A percentile compares a stretch with the other conserved stretches of the same genome.
phyloP scores from a whole-genome alignment of 768 basidiomycete genomes.

The Cystobasidium tubakii region DNA sequence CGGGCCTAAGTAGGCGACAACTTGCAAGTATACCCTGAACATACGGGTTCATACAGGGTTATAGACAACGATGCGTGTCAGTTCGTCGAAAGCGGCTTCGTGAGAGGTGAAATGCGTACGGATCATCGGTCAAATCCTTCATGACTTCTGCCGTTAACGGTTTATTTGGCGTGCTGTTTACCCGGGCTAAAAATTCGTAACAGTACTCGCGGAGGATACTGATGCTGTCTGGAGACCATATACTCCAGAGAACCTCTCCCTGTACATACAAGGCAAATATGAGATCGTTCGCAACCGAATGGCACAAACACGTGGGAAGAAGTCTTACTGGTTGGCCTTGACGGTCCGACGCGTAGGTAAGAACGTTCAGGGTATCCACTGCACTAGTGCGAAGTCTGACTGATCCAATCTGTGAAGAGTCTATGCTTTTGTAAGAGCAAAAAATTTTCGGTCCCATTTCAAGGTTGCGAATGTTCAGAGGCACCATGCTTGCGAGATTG shows the following conservation, averaged over 20 bases:
- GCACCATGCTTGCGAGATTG: conserved; percentile 86
- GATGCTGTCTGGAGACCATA: conserved; percentile 76
- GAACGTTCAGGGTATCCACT: conserved; percentile 65
- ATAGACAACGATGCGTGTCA: too few relatives aligned
- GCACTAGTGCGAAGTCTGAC: conserved; percentile 78
- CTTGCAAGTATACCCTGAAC: conserved; percentile 68
- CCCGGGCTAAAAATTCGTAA: conserved; percentile 55
- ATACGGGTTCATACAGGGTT: too few relatives aligned
- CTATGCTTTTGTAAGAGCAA: conserved; percentile 56
- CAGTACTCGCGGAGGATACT: conserved; percentile 71
- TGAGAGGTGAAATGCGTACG: too few relatives aligned
- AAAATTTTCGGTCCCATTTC: conserved; percentile 93
- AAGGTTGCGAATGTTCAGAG: conserved; percentile 67
- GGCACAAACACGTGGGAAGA: background rate
- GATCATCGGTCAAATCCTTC: conserved; percentile 55
- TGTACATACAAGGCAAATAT: background rate
- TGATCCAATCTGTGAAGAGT: conserved; percentile 70
- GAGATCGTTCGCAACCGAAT: too few relatives aligned
- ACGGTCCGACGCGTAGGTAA: conserved; percentile 68
- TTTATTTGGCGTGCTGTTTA: conserved; percentile 43
- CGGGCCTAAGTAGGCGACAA: conserved; percentile 69
- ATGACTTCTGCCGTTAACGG: conserved; percentile 45
- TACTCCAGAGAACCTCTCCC: conserved; percentile 73
- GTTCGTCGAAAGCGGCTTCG: too few relatives aligned
- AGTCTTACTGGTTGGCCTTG: conserved; percentile 47